A percentile compares a stretch with the other conserved stretches of the same genome.
Conservation (phyloP, 148 eudicot genomes). For the Amaranthus hypochondriacus region DNA sequence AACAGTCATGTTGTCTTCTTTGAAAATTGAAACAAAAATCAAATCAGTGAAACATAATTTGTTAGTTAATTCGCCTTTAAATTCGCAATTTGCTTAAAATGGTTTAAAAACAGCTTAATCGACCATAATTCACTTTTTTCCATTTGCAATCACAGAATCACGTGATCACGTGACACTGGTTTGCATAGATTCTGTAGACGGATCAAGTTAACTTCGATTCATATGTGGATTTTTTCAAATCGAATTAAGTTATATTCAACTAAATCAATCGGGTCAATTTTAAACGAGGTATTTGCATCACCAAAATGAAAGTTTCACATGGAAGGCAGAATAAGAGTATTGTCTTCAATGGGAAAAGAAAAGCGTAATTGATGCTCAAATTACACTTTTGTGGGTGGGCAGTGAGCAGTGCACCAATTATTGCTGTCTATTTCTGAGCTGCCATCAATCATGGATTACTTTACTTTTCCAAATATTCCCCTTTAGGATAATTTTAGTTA, state of each 20-base stretch:
- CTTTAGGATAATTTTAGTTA: not conserved
- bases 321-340: constrained; percentile 12
- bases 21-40: not conserved
- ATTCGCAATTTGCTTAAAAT: too few relatives aligned
- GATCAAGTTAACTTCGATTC: too few relatives aligned
- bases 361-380: constrained; percentile 24
- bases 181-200: too few relatives aligned
- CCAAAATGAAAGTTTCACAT: not conserved
- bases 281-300: not conserved
- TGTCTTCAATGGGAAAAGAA: constrained; percentile 16
- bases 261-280: too few relatives aligned
- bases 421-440: constrained; percentile 1
- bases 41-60: too few relatives aligned
- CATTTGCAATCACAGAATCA: too few relatives aligned
- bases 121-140: too few relatives aligned
- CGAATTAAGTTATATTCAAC: too few relatives aligned
- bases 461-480: not conserved
- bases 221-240: too few relatives aligned
- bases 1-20: constrained; percentile 1
- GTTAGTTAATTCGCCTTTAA: too few relatives aligned
- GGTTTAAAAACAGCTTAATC: too few relatives aligned
- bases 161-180: too few relatives aligned
- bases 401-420: constrained; percentile 16
- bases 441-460: not conserved
- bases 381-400: not conserved